phyloP scores from a whole-genome alignment of 2,329 filamentous ascomycete genomes.

The Pseudonectria buxi region DNA sequence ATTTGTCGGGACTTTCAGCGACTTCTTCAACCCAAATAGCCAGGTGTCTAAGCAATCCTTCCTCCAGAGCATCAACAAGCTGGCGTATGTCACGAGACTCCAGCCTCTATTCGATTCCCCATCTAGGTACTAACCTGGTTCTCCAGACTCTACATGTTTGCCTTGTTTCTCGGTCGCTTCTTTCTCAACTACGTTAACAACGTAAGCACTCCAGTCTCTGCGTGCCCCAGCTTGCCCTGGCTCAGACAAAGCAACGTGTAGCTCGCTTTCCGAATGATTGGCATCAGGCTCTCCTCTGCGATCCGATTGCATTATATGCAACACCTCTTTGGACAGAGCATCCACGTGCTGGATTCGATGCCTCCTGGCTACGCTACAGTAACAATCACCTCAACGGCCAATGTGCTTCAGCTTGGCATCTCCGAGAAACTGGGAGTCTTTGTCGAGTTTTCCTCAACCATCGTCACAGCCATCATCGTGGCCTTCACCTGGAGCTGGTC shows the following conservation, averaged over 20 bases:
- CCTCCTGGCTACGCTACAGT: constrained; percentile 53
- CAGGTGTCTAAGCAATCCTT: constrained; percentile 34
- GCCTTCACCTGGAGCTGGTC: constrained; percentile 53
- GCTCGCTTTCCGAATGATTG: constrained; percentile 56
- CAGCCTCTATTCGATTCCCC: constrained; percentile 2
- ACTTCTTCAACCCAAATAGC: constrained; percentile 29
- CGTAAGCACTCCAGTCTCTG: constrained; percentile 21
- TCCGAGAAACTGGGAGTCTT: constrained; percentile 56
- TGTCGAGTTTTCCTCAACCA: constrained; percentile 47
- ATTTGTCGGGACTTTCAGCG: constrained; percentile 43
- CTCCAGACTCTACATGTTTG: constrained; percentile 58
- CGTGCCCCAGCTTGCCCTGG: neutral
- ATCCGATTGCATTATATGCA: constrained; percentile 59
- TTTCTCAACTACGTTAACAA: constrained; percentile 55
- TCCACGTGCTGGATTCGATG: constrained; percentile 62
- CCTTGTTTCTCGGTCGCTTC: constrained; percentile 63
- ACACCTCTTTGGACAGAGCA: constrained; percentile 56
- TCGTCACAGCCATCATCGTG: constrained; percentile 46
- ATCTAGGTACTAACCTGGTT: neutral
- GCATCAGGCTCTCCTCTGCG: constrained; percentile 53
- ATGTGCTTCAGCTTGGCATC: constrained; percentile 57
- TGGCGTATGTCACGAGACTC: constrained; percentile 31
- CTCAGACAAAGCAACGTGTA: constrained; percentile 20
- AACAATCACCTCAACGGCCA: constrained; percentile 58
- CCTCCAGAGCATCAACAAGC: constrained; percentile 32